These are phyloP conservation scores for Croton laevigatus DNA, from an alignment of 441 rosid species.

Conservation along the genomic window DNA sequence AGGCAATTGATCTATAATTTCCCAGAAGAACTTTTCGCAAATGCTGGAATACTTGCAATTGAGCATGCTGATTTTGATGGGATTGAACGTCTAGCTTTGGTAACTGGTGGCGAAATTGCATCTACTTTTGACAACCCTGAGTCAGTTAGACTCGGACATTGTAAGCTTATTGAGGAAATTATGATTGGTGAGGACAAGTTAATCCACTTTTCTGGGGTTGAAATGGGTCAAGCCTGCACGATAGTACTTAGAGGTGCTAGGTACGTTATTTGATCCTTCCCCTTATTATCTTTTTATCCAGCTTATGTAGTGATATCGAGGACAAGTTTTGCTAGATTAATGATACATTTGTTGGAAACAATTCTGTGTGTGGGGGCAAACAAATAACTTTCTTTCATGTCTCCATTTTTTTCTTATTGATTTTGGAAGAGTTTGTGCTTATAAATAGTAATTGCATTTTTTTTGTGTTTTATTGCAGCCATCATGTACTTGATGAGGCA, in stretches of 20 bases:
- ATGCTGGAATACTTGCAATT: slow-evolving; percentile 94
- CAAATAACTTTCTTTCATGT: no score
- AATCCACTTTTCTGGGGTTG: slow-evolving; percentile 96
- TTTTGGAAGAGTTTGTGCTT: not conserved
- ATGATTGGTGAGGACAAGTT: slow-evolving; percentile 99
- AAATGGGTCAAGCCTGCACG: slow-evolving; percentile 95
- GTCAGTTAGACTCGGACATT: slow-evolving; percentile 96
- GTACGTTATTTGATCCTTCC: slow-evolving; percentile 27
- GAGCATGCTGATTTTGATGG: slow-evolving; percentile 99
- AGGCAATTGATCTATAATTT: slow-evolving; percentile 96
- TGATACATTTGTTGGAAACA: not conserved
- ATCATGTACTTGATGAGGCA: slow-evolving; percentile 96
- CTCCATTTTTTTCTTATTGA: not conserved
- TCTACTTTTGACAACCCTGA: slow-evolving; percentile 99
- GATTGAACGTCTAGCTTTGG: slow-evolving; percentile 89
- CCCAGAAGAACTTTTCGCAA: slow-evolving; percentile 97
- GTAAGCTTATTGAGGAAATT: slow-evolving; percentile 93
- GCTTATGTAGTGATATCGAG: not conserved
- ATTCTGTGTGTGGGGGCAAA: not conserved
- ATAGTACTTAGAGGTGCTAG: slow-evolving; percentile 95
- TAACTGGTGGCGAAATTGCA: slow-evolving; percentile 96
- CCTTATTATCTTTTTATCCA: slow-evolving; percentile 10
- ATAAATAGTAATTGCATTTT: not conserved
- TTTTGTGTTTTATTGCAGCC: slow-evolving; percentile 47
- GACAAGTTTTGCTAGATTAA: not conserved